A percentile compares a stretch with the other conserved stretches of the same genome.
Evolutionary conservation across 1,284 basidiomycete species (phyloP).

Genomic region (Ceratobasidium sp.): DNA sequence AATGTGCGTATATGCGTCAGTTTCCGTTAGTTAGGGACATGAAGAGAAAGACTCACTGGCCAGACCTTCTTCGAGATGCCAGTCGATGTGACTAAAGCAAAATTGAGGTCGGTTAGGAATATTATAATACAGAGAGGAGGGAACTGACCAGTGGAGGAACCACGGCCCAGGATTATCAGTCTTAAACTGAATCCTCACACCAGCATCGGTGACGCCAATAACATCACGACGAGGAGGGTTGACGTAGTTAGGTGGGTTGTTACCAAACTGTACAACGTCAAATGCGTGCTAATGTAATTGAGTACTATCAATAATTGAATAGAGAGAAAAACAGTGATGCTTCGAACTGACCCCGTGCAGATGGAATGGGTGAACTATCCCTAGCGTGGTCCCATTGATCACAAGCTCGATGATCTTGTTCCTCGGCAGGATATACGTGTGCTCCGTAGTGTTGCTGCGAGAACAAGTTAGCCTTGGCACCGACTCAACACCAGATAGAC

Average conservation of each 20-base stretch:
- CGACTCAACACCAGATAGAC: neutral
- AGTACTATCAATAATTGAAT: conserved; percentile 43
- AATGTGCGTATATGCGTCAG: conserved; percentile 29
- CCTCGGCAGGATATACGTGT: conserved; percentile 18
- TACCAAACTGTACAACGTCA: conserved; percentile 57
- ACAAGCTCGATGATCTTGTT: conserved; percentile 38
- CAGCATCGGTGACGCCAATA: conserved; percentile 52
- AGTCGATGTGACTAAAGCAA: conserved; percentile 62
- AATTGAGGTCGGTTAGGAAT: conserved; percentile 11
- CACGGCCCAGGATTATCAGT: conserved; percentile 61
- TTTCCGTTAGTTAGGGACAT: neutral
- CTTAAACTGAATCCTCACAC: conserved; percentile 56
- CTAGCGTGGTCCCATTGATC: conserved; percentile 5
- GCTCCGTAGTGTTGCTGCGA: conserved; percentile 5
- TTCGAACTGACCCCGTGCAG: conserved; percentile 56
- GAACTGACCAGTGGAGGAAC: conserved; percentile 63
- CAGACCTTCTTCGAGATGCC: conserved; percentile 59
- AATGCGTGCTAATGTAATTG: conserved; percentile 55
- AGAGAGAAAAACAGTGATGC: neutral
- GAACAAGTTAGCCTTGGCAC: neutral
- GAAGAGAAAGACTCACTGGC: conserved; percentile 53
- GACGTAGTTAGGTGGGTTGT: conserved; percentile 57
- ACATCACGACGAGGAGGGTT: conserved; percentile 61
- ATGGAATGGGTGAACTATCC: conserved; percentile 54
- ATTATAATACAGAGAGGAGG: conserved; percentile 43